Evolutionary conservation across 2,329 filamentous ascomycete species (phyloP), one percentile per base, ranked within the genome.

Genomic region (Trichoderma atroviride): DNA sequence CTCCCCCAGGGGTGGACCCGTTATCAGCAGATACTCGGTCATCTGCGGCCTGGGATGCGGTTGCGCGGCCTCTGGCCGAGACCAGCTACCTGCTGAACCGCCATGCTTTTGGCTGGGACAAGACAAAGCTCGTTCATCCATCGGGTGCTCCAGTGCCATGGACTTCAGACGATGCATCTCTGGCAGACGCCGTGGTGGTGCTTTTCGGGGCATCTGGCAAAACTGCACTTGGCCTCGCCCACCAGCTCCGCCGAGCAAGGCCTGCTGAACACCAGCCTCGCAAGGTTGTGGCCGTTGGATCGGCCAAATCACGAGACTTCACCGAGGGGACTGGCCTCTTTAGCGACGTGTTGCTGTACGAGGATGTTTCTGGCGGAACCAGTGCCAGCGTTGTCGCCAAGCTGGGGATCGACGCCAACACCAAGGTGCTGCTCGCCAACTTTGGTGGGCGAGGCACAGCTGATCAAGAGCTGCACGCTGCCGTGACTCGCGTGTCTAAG

Each of bases 151-250:
- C 61, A 22, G 31, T 55, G 2, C 50, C 33, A 19, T 55, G 61
- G 61, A 64, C 31, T 10, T 55, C 16, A 16, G 33, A 33, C 3
- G 47, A 64, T 13, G 61, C 61, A 0, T 16, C 40, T 37, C 50
- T 64, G 4, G 40, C 61, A 29, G 52, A 64, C 33, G 47, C 50
- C 16, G 61, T 64, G 47, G 47, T 64, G 22, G 33, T 64, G 16
- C 19, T 64, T 1, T 50, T 64, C 5, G 61, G 50, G 22, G 61
- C 61, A 29, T 64, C 61, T n/a, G 61, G 61, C 9, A 64, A 64
- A 33, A 64, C 61, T 11, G 61, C 61, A 1, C 61, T 64, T 2
- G 35, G 31, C 6, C 53, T 64, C 33, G 61, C 61, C 10, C 35
- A 55, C 35, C 61, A 55, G 35, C 31, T 64, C 22, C 61, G 61